Conservation (phyloP, 202 grass and related monocot genomes). For the Brachypodium distachyon region DNA sequence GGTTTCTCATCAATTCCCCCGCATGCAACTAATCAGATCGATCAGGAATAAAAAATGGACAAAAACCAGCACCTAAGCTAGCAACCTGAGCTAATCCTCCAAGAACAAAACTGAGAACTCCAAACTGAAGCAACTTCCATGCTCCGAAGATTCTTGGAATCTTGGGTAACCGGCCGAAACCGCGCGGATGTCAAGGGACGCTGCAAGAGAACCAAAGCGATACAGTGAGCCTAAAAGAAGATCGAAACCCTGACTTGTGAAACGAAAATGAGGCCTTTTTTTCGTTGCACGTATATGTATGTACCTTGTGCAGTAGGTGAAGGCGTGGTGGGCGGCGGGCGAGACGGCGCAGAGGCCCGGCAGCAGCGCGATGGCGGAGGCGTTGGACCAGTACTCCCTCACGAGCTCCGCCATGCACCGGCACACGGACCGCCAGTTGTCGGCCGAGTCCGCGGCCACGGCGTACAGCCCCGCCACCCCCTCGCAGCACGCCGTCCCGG, state of each 20-base stretch:
- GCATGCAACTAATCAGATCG: too few species aligned
- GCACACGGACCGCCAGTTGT: constrained; percentile 60
- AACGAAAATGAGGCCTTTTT: neutral
- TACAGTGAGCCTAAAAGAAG: neutral
- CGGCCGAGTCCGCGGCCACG: constrained; percentile 38
- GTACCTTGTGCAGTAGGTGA: constrained; percentile 37
- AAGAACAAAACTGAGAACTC: neutral
- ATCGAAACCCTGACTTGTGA: neutral
- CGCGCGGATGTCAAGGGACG: neutral
- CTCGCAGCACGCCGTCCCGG: constrained; percentile 49
- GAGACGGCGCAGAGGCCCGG: constrained; percentile 48
- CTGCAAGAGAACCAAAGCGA: neutral
- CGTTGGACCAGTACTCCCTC: constrained; percentile 37
- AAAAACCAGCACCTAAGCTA: too few species aligned
- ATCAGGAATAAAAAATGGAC: too few species aligned
- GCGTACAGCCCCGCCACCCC: constrained; percentile 39
- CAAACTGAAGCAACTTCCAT: neutral
- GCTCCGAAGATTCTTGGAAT: neutral
- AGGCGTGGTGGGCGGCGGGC: constrained; percentile 12
- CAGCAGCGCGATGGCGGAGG: constrained; percentile 48
- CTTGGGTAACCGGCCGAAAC: neutral
- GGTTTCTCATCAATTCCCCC: too few species aligned
- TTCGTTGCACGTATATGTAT: neutral
- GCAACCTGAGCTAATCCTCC: too few species aligned
- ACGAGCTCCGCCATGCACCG: constrained; percentile 46